Evolutionary conservation across 306 rosid genomes (phyloP).

Genomic region (Prosopis cineraria): DNA sequence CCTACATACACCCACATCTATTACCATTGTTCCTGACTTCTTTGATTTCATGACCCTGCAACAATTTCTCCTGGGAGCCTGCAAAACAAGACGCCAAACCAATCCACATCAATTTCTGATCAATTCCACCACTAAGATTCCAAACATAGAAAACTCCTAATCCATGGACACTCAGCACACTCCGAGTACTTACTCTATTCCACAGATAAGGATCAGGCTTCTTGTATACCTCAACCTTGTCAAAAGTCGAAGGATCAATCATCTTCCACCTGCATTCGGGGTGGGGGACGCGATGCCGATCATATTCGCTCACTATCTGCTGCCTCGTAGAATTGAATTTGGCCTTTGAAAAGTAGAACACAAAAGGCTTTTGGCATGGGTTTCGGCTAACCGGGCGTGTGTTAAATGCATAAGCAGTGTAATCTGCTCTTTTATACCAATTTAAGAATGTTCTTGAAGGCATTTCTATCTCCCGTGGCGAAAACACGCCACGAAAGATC

Average conservation of each 20-base stretch:
- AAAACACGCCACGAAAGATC: constrained; percentile 77
- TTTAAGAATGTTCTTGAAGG: constrained; percentile 93
- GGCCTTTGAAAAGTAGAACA: constrained; percentile 72
- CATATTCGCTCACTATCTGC: constrained; percentile 60
- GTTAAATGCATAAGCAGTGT: constrained; percentile 95
- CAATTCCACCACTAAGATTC: not conserved
- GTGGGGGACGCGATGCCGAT: constrained; percentile 58
- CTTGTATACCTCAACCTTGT: constrained; percentile 64
- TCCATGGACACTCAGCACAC: constrained; percentile 10
- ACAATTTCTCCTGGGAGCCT: constrained; percentile 96
- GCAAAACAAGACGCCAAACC: constrained; percentile 25
- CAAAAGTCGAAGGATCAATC: constrained; percentile 63
- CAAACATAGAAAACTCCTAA: not conserved
- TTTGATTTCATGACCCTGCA: constrained; percentile 70
- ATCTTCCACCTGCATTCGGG: constrained; percentile 85
- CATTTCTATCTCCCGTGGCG: constrained; percentile 92
- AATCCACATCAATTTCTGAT: constrained; percentile 22
- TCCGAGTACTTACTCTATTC: constrained; percentile 70
- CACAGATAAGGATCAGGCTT: constrained; percentile 79
- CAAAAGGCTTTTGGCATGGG: constrained; percentile 90
- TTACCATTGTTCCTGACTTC: constrained; percentile 62
- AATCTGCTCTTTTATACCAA: constrained; percentile 93
- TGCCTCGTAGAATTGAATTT: constrained; percentile 42
- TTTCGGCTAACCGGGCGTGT: constrained; percentile 88
- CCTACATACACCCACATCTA: constrained; percentile 76